Conservation (phyloP, 257 asterid species). For the Cordia subcordata region DNA sequence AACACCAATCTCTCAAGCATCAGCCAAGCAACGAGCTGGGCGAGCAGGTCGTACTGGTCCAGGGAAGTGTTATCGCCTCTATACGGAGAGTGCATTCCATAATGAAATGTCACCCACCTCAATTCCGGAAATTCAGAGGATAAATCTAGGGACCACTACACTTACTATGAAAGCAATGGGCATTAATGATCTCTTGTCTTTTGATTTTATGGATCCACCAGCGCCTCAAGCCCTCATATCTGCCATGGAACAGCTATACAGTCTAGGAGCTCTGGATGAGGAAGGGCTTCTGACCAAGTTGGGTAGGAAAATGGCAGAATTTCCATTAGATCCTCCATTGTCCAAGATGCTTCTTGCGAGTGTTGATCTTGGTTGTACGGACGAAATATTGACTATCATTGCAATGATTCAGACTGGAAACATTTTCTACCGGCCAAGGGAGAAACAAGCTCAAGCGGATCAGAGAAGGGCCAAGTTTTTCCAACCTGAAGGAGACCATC, state of each 20-base stretch:
- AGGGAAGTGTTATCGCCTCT: slow-evolving; percentile 94
- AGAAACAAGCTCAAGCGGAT: slow-evolving; percentile 95
- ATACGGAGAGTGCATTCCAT: slow-evolving; percentile 92
- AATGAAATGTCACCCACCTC: slow-evolving; percentile 94
- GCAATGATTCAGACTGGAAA: slow-evolving; percentile 95
- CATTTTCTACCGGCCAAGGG: slow-evolving; percentile 88
- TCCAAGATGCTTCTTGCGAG: slow-evolving; percentile 95
- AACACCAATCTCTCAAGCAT: slow-evolving; percentile 96
- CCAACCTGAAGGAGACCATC: slow-evolving; percentile 92
- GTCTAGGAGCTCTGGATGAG: slow-evolving; percentile 91
- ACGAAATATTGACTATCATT: slow-evolving; percentile 84
- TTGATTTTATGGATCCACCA: slow-evolving; percentile 97
- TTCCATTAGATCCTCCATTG: slow-evolving; percentile 87
- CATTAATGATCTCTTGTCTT: slow-evolving; percentile 75
- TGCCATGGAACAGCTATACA: slow-evolving; percentile 90
- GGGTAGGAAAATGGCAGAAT: slow-evolving; percentile 98
- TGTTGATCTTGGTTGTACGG: slow-evolving; percentile 88
- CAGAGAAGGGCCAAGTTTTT: slow-evolving; percentile 86
- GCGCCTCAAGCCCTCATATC: slow-evolving; percentile 91
- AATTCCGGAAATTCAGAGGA: slow-evolving; percentile 91
- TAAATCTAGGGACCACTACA: slow-evolving; percentile 79
- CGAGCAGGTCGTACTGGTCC: slow-evolving; percentile 95
- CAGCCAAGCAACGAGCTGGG: slow-evolving; percentile 94
- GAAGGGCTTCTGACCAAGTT: slow-evolving; percentile 89
- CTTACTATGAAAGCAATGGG: slow-evolving; percentile 97